These are phyloP conservation scores for Parsonsia alboflavescens DNA, from an alignment of 257 asterid species.

Conservation along the genomic window DNA sequence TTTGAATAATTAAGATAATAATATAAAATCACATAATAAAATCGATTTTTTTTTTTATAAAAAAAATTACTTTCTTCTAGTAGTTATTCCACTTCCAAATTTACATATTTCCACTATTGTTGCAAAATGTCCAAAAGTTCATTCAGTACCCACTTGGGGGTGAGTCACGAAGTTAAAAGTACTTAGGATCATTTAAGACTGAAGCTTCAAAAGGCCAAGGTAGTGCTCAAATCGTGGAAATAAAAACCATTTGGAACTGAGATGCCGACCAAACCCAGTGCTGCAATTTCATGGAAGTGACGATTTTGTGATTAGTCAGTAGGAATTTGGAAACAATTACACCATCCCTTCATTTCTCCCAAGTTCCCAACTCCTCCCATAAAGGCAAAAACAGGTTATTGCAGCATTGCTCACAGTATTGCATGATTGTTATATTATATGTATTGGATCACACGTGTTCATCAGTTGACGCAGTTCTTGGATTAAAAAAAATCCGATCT, in stretches of 20 bases:
- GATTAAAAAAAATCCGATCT: constrained; percentile 1
- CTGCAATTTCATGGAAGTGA: background rate
- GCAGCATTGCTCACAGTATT: no score
- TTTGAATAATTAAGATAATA: no score
- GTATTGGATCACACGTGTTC: constrained; percentile 19
- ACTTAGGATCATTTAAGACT: background rate
- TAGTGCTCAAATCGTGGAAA: background rate
- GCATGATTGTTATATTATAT: background rate
- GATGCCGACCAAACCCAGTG: background rate
- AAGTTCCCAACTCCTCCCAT: background rate
- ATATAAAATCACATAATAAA: no score
- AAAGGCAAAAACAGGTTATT: background rate
- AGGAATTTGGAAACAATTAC: background rate
- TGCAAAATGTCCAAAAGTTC: no score
- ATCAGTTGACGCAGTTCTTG: constrained; percentile 9
- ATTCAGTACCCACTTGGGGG: background rate
- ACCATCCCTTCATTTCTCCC: background rate
- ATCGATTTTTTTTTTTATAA: no score
- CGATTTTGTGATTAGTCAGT: background rate
- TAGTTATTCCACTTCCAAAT: no score
- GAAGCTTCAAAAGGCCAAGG: background rate
- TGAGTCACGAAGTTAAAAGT: background rate
- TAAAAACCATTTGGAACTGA: no score
- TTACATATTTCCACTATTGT: no score
- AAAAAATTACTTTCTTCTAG: no score